These are phyloP conservation scores for Fraxinus nigra DNA, from an alignment of 305 asterid species.

Conservation along the genomic window DNA sequence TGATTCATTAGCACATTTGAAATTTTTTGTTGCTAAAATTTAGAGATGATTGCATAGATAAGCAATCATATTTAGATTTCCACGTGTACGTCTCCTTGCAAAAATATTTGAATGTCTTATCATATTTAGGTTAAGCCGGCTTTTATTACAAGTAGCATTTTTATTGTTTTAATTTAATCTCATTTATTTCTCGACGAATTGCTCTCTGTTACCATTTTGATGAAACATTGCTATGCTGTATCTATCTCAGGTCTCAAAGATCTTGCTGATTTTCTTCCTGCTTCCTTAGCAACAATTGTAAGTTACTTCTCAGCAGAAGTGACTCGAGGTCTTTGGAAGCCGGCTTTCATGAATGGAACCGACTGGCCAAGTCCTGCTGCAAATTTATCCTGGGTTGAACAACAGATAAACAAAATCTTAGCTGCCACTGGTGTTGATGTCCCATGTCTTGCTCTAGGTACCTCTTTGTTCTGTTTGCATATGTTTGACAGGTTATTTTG, in stretches of 20 bases:
- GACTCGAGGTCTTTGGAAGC: slow-evolving; percentile 94
- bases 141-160: neutral
- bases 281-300: slow-evolving; percentile 79
- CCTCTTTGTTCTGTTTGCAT: slow-evolving; percentile 21
- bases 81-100: slow-evolving; percentile 1
- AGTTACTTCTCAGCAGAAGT: slow-evolving; percentile 97
- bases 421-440: slow-evolving; percentile 92
- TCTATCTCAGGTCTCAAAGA: slow-evolving; percentile 85
- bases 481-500: slow-evolving; percentile 9
- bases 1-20: neutral
- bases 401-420: slow-evolving; percentile 78
- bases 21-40: neutral
- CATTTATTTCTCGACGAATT: neutral
- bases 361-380: slow-evolving; percentile 99
- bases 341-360: slow-evolving; percentile 93
- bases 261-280: slow-evolving; percentile 97
- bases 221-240: slow-evolving; percentile 4
- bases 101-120: slow-evolving; percentile 12
- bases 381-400: slow-evolving; percentile 73
- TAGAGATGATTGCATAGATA: slow-evolving; percentile 1
- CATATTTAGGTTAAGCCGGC: neutral
- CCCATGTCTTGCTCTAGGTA: slow-evolving; percentile 76
- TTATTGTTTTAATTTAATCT: neutral
- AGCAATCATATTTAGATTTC: slow-evolving; percentile 11
- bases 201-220: slow-evolving; percentile 14